Base-by-base conservation (phyloP, 164 flowering plant genomes). In the Tinospora cordifolia region DNA sequence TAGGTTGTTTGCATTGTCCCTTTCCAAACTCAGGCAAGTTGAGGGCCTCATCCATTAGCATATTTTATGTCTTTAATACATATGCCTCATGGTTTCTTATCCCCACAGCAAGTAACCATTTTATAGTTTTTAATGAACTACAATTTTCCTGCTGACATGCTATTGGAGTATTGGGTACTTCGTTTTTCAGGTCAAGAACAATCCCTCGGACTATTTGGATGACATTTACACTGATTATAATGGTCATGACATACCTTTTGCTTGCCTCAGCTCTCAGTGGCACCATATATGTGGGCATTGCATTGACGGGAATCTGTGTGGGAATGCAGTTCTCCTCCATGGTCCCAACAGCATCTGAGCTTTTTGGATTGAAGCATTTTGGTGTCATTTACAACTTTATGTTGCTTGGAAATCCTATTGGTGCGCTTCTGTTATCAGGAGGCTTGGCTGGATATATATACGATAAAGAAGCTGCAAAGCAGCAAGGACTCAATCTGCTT, bases 261-360 rank as follows among this genome's bases (percentile, higher is more conserved):
- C 87, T 83, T 75, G 98, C 94, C 34, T 90, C 87, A 3, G 89
- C 85, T 47, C 60, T 87, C 8, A 72, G 62, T 39, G 97, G 93
- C 8, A 85, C 92, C 62, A 88, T 91, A 25, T 85, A 82, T 74
- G 83, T 79, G 40, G 92, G 93, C 66, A 89, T 87, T 59, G 88
- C 87, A 47, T 77, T 89, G 34, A 88, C 91, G 40, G 97, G 98
- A 24, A 79, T 93, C 74, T 93, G 98, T 83, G 90, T 81, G 57
- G 98, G 98, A 13, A 85, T 85, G 66, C 97, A 90, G 68, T 81
- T 90, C 78, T 86, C 94, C 3, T 74, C 88, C 74, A 87, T 90
- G 96, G 81, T 93, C 67, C 87, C 98, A 11, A 90, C 96, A 0
- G 88, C 85, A 59, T 90, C 98, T 21, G 97, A 91, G 78, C 90